Evolutionary conservation across 202 grass and related monocot genomes (phyloP).

Genomic region (Hordeum pubiflorum): DNA sequence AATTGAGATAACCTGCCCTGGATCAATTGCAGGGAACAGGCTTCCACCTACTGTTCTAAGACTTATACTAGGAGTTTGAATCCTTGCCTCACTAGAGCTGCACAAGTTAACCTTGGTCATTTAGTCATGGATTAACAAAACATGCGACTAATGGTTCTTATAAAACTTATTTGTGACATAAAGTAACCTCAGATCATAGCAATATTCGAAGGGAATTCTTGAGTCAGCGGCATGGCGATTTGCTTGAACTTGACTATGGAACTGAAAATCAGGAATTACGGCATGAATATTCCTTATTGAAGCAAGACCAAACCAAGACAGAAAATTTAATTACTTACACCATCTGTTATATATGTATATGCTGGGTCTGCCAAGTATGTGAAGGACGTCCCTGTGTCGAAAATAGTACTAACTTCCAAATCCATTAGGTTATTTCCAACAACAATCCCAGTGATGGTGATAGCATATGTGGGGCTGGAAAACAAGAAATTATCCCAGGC

Average conservation of each 20-base stretch:
- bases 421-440: constrained; percentile 42
- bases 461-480: constrained; percentile 60
- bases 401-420: constrained; percentile 55
- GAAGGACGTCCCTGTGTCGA: constrained; percentile 83
- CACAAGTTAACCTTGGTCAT: constrained; percentile 5
- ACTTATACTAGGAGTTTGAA: constrained; percentile 55
- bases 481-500: background rate
- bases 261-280: constrained; percentile 37
- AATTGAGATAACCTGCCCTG: constrained; percentile 45
- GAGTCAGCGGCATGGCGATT: constrained; percentile 43
- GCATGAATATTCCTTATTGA: background rate
- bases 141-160: background rate
- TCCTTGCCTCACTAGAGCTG: constrained; percentile 44
- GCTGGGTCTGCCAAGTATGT: constrained; percentile 76
- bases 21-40: constrained; percentile 53
- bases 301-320: constrained; percentile 1
- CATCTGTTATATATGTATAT: constrained; percentile 58
- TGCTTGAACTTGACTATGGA: constrained; percentile 53
- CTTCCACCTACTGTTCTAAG: constrained; percentile 49
- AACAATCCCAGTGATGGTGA: constrained; percentile 44
- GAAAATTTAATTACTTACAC: constrained; percentile 44
- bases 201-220: constrained; percentile 76
- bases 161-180: background rate
- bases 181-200: constrained; percentile 65
- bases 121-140: background rate